Percentiles rank a stretch among this genome's conserved stretches.
Conservation (phyloP, 371 early-diverging fungal species). For the Cladochytrium tenue region DNA sequence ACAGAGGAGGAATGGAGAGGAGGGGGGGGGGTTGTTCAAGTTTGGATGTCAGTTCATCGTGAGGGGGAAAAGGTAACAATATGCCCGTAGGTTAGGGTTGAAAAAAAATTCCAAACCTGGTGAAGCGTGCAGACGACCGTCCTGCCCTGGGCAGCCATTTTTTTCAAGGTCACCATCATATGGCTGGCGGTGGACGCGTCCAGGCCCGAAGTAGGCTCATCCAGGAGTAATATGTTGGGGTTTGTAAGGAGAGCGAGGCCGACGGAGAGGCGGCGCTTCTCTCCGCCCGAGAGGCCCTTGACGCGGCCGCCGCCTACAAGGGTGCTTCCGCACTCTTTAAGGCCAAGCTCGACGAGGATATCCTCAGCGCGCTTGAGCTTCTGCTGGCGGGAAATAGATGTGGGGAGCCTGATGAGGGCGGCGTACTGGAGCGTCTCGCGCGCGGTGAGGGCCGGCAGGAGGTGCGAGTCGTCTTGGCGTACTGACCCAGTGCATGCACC, state of each 20-base stretch:
- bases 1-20: too few relatives aligned
- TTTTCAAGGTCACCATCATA: constrained; percentile 82
- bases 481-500: constrained; percentile 27
- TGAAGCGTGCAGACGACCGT: constrained; percentile 94
- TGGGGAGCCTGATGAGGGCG: constrained; percentile 76
- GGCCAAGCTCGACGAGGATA: constrained; percentile 68
- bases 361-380: constrained; percentile 64
- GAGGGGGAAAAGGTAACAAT: too few relatives aligned
- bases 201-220: constrained; percentile 68
- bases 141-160: constrained; percentile 77
- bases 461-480: constrained; percentile 40
- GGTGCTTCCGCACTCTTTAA: constrained; percentile 64
- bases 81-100: too few relatives aligned
- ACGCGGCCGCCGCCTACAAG: constrained; percentile 63
- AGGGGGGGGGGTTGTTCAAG: too few relatives aligned
- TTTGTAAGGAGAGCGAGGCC: constrained; percentile 51
- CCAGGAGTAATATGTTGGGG: constrained; percentile 57
- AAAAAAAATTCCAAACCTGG: too few relatives aligned
- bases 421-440: constrained; percentile 74
- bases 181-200: constrained; percentile 93
- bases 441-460: constrained; percentile 43
- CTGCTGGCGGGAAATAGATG: constrained; percentile 48
- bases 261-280: constrained; percentile 51
- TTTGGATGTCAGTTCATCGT: too few relatives aligned
- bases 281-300: constrained; percentile 58